Conservation (phyloP, 805 yeast genomes). For the Candida vaughaniae region DNA sequence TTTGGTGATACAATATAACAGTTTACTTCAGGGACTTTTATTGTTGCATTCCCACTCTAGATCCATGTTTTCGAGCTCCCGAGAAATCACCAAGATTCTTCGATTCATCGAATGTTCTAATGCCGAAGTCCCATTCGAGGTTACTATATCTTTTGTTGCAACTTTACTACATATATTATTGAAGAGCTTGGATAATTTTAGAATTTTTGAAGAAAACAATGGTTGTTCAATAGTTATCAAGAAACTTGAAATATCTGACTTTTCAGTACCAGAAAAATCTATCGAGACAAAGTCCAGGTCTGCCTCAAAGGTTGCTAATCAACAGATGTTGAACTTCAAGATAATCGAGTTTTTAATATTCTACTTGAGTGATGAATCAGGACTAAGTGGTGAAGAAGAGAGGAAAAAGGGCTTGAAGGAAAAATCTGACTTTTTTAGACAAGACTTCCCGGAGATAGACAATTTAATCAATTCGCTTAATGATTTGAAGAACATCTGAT, state of each 20-base stretch:
- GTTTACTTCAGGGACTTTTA: constrained; percentile 57
- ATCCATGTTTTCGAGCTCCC: constrained; percentile 41
- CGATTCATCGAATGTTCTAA: constrained; percentile 20
- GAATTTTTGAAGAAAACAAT: constrained; percentile 54
- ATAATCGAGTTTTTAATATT: constrained; percentile 68
- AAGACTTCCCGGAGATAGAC: constrained; percentile 41
- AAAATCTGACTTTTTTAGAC: constrained; percentile 34
- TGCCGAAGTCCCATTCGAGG: constrained; percentile 6
- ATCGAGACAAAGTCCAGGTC: constrained; percentile 3
- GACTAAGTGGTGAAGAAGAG: constrained; percentile 1
- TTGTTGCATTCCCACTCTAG: constrained; percentile 59
- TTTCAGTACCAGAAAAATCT: constrained; percentile 8
- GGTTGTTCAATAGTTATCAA: constrained; percentile 57
- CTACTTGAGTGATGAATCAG: constrained; percentile 60
- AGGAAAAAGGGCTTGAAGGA: constrained; percentile 20
- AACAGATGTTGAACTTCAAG: constrained; percentile 58
- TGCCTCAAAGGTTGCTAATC: constrained; percentile 13
- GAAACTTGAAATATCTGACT: constrained; percentile 27
- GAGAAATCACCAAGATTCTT: constrained; percentile 39
- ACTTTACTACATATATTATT: constrained; percentile 59
- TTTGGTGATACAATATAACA: constrained; percentile 21
- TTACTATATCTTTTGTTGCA: constrained; percentile 43
- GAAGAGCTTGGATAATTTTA: constrained; percentile 52
- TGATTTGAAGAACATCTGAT: constrained; percentile 22
- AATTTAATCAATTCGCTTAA: constrained; percentile 35